Conservation (phyloP, 805 yeast genomes). For the Starmerella etchellsii region DNA sequence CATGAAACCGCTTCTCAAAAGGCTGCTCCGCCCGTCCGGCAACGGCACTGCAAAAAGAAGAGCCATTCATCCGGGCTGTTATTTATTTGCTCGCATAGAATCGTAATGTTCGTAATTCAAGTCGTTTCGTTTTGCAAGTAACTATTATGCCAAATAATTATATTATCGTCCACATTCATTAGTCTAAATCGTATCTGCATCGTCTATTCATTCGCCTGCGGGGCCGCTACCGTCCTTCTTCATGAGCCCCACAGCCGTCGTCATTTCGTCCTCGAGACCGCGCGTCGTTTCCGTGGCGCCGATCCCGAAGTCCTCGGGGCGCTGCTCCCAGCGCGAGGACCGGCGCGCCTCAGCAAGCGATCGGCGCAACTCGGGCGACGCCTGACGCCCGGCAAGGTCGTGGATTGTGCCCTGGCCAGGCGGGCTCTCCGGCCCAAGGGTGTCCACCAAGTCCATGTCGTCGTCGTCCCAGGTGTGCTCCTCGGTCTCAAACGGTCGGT, state of each 20-base stretch:
- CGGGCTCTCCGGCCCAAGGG: not conserved
- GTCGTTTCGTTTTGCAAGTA: no score
- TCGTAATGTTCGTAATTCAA: no score
- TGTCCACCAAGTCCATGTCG: not conserved
- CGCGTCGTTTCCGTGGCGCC: constrained; percentile 14
- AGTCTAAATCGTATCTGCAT: no score
- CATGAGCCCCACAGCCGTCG: constrained; percentile 28
- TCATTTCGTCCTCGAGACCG: constrained; percentile 24
- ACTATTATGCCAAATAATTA: no score
- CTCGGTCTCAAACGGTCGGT: constrained; percentile 11
- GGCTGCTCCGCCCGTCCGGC: no score
- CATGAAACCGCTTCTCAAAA: no score
- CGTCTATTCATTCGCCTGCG: no score
- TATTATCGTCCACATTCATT: no score
- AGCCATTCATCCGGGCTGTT: no score
- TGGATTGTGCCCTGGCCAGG: constrained; percentile 11
- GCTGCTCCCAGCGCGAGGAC: constrained; percentile 22
- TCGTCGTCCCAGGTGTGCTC: constrained; percentile 15
- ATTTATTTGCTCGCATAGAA: no score
- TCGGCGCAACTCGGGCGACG: constrained; percentile 17
- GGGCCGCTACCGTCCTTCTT: no score
- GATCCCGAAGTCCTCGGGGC: constrained; percentile 16
- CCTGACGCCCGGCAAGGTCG: constrained; percentile 10
- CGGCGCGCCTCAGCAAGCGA: constrained; percentile 22
- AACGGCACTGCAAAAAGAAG: no score